phyloP scores from a whole-genome alignment of 2,329 filamentous ascomycete genomes.

The Phialocephala subalpina region DNA sequence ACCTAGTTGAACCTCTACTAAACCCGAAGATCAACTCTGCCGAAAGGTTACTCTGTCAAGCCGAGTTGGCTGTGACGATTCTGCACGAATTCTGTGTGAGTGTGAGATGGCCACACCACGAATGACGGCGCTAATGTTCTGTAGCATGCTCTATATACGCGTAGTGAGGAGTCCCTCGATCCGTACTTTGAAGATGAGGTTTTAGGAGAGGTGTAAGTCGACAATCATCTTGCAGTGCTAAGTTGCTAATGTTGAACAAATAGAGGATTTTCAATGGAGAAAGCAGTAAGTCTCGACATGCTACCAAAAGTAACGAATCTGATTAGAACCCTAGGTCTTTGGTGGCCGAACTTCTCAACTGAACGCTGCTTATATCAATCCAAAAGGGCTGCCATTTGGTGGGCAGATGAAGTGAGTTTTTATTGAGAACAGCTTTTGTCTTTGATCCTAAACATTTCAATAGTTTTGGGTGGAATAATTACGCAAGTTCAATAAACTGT shows the following conservation, averaged over 20 bases:
- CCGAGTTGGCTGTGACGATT: not conserved
- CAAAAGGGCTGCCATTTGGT: not conserved
- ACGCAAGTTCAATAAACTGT: not conserved
- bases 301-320: not conserved
- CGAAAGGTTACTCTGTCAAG: not conserved
- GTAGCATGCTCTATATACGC: not conserved
- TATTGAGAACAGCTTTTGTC: not conserved
- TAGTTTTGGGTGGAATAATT: not conserved
- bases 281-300: not conserved
- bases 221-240: not conserved
- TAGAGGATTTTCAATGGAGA: slow-evolving; percentile 2
- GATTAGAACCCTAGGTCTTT: not conserved
- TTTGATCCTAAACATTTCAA: not conserved
- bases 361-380: not conserved
- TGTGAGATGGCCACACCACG: not conserved
- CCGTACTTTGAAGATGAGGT: slow-evolving; percentile 1
- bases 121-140: not conserved
- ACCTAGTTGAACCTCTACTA: not conserved
- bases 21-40: not conserved
- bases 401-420: not conserved
- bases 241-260: not conserved
- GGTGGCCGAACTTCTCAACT: not conserved
- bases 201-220: not conserved
- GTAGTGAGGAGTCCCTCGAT: not conserved
- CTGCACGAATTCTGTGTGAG: not conserved